Evolutionary conservation across 2,329 filamentous ascomycete species (phyloP), one percentile per base, ranked within the genome.

Genomic region (Sclerotinia minor): DNA sequence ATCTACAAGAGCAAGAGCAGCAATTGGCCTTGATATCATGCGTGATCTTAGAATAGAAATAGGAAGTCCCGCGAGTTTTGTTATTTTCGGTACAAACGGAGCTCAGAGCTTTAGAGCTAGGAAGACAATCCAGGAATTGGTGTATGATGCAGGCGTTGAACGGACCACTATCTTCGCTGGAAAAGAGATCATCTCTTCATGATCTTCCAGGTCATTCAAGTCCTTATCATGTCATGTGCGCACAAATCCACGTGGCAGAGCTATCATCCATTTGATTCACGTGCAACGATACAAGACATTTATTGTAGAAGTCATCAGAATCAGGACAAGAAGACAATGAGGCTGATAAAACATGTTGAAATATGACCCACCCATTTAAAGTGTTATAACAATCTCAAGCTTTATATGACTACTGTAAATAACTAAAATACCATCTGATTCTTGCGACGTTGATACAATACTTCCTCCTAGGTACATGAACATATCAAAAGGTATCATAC

Each of bases 111-210:
- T 76, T 54, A 69, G 75, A 61, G 65, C 69, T 5, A 71, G 73
- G 57, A 76, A 69, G 57, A 73, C 73, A 2, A 71, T 71, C 21
- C 73, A 75, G 59, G 72, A 76, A 11, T 15, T 77, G 11, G 70
- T 77, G 19, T 73, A 75, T 68, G 76, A 77, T 69, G 72, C 76
- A 21, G 68, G 71, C 35, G 63, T 69, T 45, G 71, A 72, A 13
- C 72, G 76, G 64, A 72, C 57, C 17, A 76, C 74, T 11, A 52
- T 75, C 15, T 76, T 70, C 52, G 68, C 68, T 15, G 74, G 75
- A 11, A 70, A 53, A 24, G 53, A 71, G 47, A 50, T 67, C 26
- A 52, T 50, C 24, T 49, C 50, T 67, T 24, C 57, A 55, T 63
- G 47, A 63, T 26, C 6, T 9, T 29, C 26, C 8, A 5, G 47